Conservation (phyloP, 73 alveolate genomes). For the Symbiodinium pilosum region DNA sequence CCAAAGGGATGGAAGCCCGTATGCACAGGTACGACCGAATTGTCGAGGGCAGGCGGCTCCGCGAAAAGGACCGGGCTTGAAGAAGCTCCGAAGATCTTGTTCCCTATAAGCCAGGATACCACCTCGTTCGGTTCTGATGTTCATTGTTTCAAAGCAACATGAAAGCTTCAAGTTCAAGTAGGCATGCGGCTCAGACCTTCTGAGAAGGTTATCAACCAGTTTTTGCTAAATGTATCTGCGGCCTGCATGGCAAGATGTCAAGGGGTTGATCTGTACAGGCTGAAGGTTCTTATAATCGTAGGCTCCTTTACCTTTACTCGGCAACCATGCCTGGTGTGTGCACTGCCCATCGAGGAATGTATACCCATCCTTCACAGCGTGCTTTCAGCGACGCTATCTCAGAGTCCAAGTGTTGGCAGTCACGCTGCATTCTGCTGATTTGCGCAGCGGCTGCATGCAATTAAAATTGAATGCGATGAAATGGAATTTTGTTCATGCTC, state of each 20-base stretch:
- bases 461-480: no score
- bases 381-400: slow-evolving; percentile 35
- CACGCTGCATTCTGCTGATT: no score
- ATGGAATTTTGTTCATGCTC: not conserved
- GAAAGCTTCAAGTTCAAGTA: no score
- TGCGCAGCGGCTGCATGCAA: no score
- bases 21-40: slow-evolving; percentile 72
- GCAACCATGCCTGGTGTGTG: not conserved
- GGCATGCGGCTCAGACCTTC: no score
- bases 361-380: slow-evolving; percentile 60
- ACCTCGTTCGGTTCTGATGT: no score
- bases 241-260: not conserved
- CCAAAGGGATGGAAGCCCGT: no score
- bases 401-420: not conserved
- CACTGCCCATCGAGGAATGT: slow-evolving; percentile 25
- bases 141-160: no score
- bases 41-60: slow-evolving; percentile 84
- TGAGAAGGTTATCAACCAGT: no score
- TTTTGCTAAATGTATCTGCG: no score
- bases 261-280: not conserved
- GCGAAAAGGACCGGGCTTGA: slow-evolving; percentile 31
- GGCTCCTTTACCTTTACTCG: not conserved
- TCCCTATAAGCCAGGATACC: no score
- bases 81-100: no score
- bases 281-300: not conserved